Evolutionary conservation across 192 early-diverging fungal species (phyloP).

Genomic region (Entomortierella chlamydospora): DNA sequence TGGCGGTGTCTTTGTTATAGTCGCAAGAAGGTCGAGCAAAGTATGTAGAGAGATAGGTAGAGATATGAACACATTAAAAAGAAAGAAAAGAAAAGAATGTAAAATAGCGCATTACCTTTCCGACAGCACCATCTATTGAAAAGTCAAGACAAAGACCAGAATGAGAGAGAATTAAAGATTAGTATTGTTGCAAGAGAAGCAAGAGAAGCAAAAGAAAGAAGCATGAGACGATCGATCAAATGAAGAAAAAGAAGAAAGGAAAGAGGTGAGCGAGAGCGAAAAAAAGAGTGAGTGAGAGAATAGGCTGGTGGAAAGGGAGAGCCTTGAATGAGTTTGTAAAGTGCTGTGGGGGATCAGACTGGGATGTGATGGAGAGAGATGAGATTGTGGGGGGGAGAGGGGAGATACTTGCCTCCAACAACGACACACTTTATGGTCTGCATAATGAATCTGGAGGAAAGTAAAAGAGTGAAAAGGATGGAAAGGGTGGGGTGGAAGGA

Average conservation of each 20-base stretch:
- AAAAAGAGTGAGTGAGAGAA: neutral
- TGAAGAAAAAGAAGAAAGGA: neutral
- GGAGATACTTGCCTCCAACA: constrained; percentile 63
- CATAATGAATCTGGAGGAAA: constrained; percentile 57
- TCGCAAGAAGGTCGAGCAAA: too few relatives aligned
- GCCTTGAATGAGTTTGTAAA: too few relatives aligned
- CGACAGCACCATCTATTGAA: constrained; percentile 75
- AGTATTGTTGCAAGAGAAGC: neutral
- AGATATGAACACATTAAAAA: neutral
- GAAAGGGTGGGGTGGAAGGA: neutral
- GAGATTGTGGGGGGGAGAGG: neutral
- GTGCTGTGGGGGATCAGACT: too few relatives aligned
- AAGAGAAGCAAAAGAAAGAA: neutral
- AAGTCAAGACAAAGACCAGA: neutral
- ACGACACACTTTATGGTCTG: constrained; percentile 88
- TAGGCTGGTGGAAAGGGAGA: too few relatives aligned
- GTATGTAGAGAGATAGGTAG: neutral
- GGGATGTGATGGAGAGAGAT: too few relatives aligned
- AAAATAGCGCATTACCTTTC: constrained; percentile 64
- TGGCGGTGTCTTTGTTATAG: too few relatives aligned
- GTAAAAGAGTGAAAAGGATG: neutral
- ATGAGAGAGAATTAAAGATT: constrained; percentile 6
- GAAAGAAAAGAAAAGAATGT: neutral
- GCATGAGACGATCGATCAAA: neutral
- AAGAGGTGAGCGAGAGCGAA: neutral